Conservation (phyloP, 2,329 filamentous ascomycete species). For the Calonectria honghensis region DNA sequence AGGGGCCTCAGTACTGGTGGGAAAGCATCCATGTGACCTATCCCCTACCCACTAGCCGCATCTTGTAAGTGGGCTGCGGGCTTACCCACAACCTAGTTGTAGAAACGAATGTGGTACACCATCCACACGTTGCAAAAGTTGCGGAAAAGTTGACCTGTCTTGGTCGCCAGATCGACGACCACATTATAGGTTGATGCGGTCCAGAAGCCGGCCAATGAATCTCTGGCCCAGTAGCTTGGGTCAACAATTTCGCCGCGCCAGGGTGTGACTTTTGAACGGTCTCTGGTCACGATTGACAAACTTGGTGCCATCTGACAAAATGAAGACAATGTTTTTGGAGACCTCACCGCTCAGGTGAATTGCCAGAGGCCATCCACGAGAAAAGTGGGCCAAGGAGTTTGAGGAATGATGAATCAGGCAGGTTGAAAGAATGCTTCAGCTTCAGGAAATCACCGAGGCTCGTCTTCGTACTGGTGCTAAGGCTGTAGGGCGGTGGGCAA, state of each 20-base stretch:
- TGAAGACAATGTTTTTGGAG: slow-evolving; percentile 55
- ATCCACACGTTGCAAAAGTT: slow-evolving; percentile 13
- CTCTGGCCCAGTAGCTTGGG: slow-evolving; percentile 57
- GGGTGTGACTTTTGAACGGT: slow-evolving; percentile 44
- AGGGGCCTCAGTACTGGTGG: background rate
- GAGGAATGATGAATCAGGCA: background rate
- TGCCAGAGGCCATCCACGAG: too few species aligned
- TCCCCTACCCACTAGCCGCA: slow-evolving; percentile 64
- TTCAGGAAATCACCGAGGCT: background rate
- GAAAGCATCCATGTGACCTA: slow-evolving; percentile 69
- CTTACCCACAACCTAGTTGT: slow-evolving; percentile 52
- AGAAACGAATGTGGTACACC: slow-evolving; percentile 7
- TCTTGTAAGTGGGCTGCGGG: slow-evolving; percentile 65
- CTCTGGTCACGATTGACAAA: slow-evolving; percentile 46
- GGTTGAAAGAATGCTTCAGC: background rate
- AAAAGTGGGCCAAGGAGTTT: background rate
- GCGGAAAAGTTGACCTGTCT: slow-evolving; percentile 49
- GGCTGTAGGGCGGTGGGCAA: background rate
- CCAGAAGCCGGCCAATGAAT: slow-evolving; percentile 60
- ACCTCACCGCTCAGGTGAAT: background rate
- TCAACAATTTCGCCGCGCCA: slow-evolving; percentile 52
- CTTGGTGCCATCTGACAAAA: slow-evolving; percentile 47
- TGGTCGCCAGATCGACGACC: slow-evolving; percentile 59
- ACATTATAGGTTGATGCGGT: slow-evolving; percentile 56
- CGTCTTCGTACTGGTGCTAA: background rate